Evolutionary conservation across 2,329 filamentous ascomycete species (phyloP), one percentile per base, ranked within the genome.

Genomic region (Ambrosiella cleistominuta): DNA sequence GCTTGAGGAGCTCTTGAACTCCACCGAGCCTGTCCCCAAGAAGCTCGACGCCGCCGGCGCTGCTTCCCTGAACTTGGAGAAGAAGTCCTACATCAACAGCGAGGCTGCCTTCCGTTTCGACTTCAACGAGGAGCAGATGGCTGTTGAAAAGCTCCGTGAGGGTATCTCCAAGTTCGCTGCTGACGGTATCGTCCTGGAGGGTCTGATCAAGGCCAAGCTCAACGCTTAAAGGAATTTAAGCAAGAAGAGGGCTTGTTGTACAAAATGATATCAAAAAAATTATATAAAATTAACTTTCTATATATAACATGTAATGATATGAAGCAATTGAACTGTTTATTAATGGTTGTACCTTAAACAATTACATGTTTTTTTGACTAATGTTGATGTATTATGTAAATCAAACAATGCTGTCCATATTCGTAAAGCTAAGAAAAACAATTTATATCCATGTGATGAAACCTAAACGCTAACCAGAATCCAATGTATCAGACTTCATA

Each of bases 41-140:
- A 98, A 97, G 84, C 87, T 98, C 62, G 81, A 91, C 67, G 76
- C 88, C 56, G 69, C 79, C 53, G 69, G 70, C 60, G 89, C 90
- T 62, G 62, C 72, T 64, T 70, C 74, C 59, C 80, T 93, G 64
- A 73, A 93, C 73, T 80, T 98, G 65, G 75, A 85, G 77, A 95
- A 89, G 86, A 87, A 86, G 79, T 76, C 76, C 60, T 98, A 95
- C 81, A 85, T 98, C 74, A 81, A 85, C 70, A 78, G 93, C 74
- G 93, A 98, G 81, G 68, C 89, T 57, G 69, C 74, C 54, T 98
- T 97, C 90, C 89, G 93, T 72, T 98, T 96, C 79, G 86, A 90
- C 75, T 95, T 98, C 83, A 98, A 98, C 81, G 93, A 98, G 81
- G 89, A 98, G 69, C 86, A 91, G 73, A 98, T 98, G 93, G 93